phyloP scores from a whole-genome alignment of 495 filamentous ascomycete genomes.

The Lophiostoma macrostomum region DNA sequence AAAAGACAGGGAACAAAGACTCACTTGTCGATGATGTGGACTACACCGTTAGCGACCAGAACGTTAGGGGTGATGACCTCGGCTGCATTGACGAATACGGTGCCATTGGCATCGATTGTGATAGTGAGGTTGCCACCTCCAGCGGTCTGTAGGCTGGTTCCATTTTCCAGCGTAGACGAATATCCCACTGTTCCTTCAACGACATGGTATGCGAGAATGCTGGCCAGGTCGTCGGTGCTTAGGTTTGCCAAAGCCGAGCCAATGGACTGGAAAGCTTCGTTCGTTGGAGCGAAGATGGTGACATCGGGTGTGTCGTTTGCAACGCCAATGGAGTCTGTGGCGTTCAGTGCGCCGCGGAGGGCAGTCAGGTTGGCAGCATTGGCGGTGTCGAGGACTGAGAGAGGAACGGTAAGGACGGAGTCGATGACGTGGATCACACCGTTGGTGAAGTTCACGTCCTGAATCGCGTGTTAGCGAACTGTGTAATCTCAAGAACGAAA shows the following conservation, averaged over 20 bases:
- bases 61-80: conserved; percentile 57
- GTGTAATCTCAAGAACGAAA: not conserved
- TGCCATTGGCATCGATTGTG: conserved; percentile 44
- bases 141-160: conserved; percentile 46
- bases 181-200: conserved; percentile 55
- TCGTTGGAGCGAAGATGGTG: conserved; percentile 62
- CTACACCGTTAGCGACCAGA: conserved; percentile 62
- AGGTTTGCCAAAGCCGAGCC: conserved; percentile 51
- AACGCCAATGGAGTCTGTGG: conserved; percentile 43
- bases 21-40: conserved; percentile 62
- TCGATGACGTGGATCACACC: conserved; percentile 68
- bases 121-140: conserved; percentile 53
- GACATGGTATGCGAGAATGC: conserved; percentile 58
- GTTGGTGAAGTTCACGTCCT: conserved; percentile 57
- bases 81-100: conserved; percentile 54
- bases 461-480: not conserved
- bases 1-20: conserved; percentile 7
- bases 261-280: conserved; percentile 60
- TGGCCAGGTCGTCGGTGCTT: conserved; percentile 46
- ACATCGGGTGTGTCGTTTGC: conserved; percentile 48
- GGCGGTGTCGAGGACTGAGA: conserved; percentile 51
- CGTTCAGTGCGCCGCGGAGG: conserved; percentile 53
- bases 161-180: conserved; percentile 46
- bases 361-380: conserved; percentile 54
- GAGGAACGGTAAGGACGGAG: conserved; percentile 54